Percentiles rank a stretch among this genome's conserved stretches.
Evolutionary conservation across 371 early-diverging fungal genomes (phyloP).

Genomic region (Apophysomyces trapeziformis): DNA sequence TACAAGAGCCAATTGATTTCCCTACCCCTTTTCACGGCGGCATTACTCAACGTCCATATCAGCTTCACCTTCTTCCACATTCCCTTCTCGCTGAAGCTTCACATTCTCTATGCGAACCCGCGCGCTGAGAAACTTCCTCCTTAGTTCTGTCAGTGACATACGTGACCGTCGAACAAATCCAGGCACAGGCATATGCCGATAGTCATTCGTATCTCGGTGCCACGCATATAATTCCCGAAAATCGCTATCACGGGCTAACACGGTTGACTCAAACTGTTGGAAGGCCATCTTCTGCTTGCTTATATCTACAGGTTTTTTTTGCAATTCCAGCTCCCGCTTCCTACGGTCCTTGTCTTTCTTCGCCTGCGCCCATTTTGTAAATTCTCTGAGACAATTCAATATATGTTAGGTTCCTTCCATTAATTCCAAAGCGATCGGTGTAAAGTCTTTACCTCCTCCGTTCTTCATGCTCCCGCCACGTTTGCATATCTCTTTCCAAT

Average conservation of each 20-base stretch:
- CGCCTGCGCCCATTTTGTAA: slow-evolving; percentile 9
- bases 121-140: slow-evolving; percentile 26
- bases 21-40: background rate
- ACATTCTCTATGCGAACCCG: slow-evolving; percentile 26
- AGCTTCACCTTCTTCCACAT: slow-evolving; percentile 25
- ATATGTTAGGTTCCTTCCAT: background rate
- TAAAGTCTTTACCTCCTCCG: slow-evolving; percentile 6
- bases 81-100: slow-evolving; percentile 14
- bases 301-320: slow-evolving; percentile 28
- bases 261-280: slow-evolving; percentile 27
- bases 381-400: background rate
- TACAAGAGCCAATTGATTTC: background rate
- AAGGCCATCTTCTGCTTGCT: slow-evolving; percentile 43
- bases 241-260: slow-evolving; percentile 30
- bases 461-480: slow-evolving; percentile 12
- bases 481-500: slow-evolving; percentile 8
- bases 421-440: background rate
- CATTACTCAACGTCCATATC: slow-evolving; percentile 41
- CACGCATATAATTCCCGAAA: slow-evolving; percentile 33
- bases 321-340: slow-evolving; percentile 15
- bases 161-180: slow-evolving; percentile 33
- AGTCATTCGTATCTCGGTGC: slow-evolving; percentile 43
- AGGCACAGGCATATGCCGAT: slow-evolving; percentile 41
- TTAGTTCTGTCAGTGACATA: slow-evolving; percentile 24
- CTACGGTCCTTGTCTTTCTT: slow-evolving; percentile 23